Conservation (phyloP, 306 rosid genomes). For the Begonia peltatifolia region DNA sequence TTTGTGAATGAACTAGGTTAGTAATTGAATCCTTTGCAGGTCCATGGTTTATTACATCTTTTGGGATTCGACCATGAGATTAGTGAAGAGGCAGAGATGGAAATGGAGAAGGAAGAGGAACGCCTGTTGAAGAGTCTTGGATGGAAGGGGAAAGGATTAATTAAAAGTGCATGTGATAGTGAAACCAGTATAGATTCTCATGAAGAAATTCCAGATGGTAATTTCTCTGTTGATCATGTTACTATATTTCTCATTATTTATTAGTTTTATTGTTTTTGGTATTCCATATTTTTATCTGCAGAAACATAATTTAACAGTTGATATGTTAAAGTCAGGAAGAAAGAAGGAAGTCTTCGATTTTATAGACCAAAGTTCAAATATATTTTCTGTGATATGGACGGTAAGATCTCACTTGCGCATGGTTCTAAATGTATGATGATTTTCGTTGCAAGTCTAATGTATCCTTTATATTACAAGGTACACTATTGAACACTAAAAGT, state of each 20-base stretch:
- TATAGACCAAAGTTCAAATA: conserved; percentile 77
- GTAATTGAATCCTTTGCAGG: conserved; percentile 23
- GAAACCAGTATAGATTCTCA: conserved; percentile 24
- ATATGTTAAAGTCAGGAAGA: conserved; percentile 82
- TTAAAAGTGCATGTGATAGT: conserved; percentile 57
- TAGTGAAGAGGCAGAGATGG: conserved; percentile 71
- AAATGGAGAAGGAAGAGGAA: conserved; percentile 89
- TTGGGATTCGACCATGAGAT: conserved; percentile 86
- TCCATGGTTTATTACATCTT: conserved; percentile 92
- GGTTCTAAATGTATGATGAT: neutral
- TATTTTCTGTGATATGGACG: conserved; percentile 96
- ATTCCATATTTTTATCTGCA: neutral
- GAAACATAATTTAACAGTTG: conserved; percentile 39
- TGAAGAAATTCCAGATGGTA: conserved; percentile 36
- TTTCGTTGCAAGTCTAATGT: conserved; percentile 14
- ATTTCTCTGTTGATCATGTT: conserved; percentile 4
- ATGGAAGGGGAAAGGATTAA: conserved; percentile 83
- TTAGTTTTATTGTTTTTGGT: neutral
- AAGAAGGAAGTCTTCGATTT: conserved; percentile 72
- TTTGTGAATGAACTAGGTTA: conserved; percentile 2
- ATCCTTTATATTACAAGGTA: conserved; percentile 41
- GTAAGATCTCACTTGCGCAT: conserved; percentile 24
- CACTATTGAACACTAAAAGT: conserved; percentile 75
- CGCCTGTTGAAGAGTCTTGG: conserved; percentile 54
- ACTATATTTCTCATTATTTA: neutral